Conservation (phyloP, 768 basidiomycete species). For the Daedalea quercina region DNA sequence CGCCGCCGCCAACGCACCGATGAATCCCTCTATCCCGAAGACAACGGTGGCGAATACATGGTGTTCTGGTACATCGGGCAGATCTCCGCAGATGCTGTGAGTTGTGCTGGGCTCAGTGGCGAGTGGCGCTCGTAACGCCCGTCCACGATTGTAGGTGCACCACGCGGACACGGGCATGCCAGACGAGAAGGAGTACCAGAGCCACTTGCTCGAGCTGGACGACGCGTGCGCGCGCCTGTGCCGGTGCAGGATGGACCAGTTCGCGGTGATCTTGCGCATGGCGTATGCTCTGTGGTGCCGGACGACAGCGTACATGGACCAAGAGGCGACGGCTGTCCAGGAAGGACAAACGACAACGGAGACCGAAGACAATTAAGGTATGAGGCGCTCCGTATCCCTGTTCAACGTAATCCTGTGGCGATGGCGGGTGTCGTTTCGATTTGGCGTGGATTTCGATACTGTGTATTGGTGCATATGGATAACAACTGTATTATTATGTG, state of each 20-base stretch:
- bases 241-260: background rate
- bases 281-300: constrained; percentile 31
- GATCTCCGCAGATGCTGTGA: constrained; percentile 45
- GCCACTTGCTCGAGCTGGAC: constrained; percentile 35
- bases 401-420: no score
- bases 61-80: constrained; percentile 50
- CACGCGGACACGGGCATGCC: constrained; percentile 50
- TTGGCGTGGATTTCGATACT: no score
- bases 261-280: constrained; percentile 25
- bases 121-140: background rate
- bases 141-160: constrained; percentile 28
- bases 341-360: no score
- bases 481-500: no score
- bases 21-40: constrained; percentile 12
- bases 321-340: no score
- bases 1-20: background rate
- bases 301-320: constrained; percentile 4
- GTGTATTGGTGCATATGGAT: no score
- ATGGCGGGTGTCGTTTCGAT: no score
- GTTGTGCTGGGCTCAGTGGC: constrained; percentile 12
- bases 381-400: no score
- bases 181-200: constrained; percentile 43
- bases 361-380: no score
- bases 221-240: constrained; percentile 35
- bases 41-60: constrained; percentile 44